These are phyloP conservation scores for Fusarium metavorans DNA, from an alignment of 2,329 filamentous ascomycete genomes.

Conservation along the genomic window DNA sequence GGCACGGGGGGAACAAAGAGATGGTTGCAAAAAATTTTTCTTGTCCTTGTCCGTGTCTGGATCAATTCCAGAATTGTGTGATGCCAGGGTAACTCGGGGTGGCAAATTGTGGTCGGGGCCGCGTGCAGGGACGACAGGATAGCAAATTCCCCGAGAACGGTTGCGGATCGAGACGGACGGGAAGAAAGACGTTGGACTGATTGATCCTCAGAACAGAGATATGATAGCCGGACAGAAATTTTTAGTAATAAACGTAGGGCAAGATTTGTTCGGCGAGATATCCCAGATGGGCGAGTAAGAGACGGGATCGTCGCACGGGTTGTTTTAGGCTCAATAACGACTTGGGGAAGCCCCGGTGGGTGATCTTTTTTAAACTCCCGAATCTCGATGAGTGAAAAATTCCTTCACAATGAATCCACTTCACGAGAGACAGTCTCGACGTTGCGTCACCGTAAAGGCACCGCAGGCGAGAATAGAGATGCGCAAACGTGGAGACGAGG, in stretches of 20 bases:
- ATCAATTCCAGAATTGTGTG: slow-evolving; percentile 44
- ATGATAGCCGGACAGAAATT: slow-evolving; percentile 9
- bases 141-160: slow-evolving; percentile 40
- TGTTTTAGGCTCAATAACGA: slow-evolving; percentile 33
- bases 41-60: slow-evolving; percentile 38
- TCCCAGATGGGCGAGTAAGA: slow-evolving; percentile 9
- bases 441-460: slow-evolving; percentile 44
- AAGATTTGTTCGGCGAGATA: slow-evolving; percentile 11
- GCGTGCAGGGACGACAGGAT: slow-evolving; percentile 45
- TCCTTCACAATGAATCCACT: slow-evolving; percentile 32
- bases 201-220: background rate
- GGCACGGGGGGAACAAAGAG: slow-evolving; percentile 15
- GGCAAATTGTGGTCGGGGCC: slow-evolving; percentile 43
- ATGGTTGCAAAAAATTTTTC: slow-evolving; percentile 39
- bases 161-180: slow-evolving; percentile 27
- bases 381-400: slow-evolving; percentile 41
- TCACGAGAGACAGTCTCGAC: slow-evolving; percentile 33
- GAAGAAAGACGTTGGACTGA: slow-evolving; percentile 19
- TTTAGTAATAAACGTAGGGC: slow-evolving; percentile 14
- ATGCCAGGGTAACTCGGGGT: slow-evolving; percentile 43
- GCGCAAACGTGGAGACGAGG: slow-evolving; percentile 42
- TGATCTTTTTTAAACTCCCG: slow-evolving; percentile 16
- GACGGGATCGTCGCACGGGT: slow-evolving; percentile 12
- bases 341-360: slow-evolving; percentile 17
- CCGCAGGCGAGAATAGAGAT: slow-evolving; percentile 36